These are phyloP conservation scores for Ramaria sp. DNA, from an alignment of 768 basidiomycete genomes.

Conservation along the genomic window DNA sequence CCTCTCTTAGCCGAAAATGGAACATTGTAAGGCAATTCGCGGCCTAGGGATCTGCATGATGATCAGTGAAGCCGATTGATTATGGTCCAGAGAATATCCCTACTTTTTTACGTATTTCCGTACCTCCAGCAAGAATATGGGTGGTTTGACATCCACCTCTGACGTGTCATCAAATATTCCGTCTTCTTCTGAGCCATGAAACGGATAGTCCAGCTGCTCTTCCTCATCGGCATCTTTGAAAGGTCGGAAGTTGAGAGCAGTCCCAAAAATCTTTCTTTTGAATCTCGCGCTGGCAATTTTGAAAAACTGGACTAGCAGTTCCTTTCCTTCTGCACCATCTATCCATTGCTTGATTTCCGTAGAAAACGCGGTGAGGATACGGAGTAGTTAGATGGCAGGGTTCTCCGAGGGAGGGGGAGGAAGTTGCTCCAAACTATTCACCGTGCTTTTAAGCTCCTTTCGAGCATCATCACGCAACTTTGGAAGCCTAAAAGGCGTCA, in stretches of 20 bases:
- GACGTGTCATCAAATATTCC: background rate
- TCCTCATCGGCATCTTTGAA: background rate
- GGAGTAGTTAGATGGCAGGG: background rate
- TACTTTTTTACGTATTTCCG: background rate
- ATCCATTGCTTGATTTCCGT: background rate
- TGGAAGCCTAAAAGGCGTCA: background rate
- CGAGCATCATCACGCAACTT: background rate
- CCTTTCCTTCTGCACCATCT: background rate
- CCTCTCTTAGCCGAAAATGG: background rate
- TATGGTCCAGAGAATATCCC: background rate
- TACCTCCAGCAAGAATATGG: background rate
- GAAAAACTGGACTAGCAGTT: background rate
- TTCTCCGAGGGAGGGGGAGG: background rate
- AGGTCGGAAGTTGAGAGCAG: background rate
- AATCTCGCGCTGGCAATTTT: background rate
- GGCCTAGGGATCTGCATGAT: background rate
- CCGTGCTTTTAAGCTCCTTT: background rate
- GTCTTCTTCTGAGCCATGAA: background rate
- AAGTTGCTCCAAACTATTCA: background rate
- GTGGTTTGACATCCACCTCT: background rate
- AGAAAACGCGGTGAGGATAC: background rate
- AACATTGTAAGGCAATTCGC: conserved; percentile 2
- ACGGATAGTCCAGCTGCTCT: background rate
- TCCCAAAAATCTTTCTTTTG: background rate
- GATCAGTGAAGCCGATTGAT: background rate